phyloP scores from a whole-genome alignment of 306 rosid species.

The Cotoneaster glaucophyllus region DNA sequence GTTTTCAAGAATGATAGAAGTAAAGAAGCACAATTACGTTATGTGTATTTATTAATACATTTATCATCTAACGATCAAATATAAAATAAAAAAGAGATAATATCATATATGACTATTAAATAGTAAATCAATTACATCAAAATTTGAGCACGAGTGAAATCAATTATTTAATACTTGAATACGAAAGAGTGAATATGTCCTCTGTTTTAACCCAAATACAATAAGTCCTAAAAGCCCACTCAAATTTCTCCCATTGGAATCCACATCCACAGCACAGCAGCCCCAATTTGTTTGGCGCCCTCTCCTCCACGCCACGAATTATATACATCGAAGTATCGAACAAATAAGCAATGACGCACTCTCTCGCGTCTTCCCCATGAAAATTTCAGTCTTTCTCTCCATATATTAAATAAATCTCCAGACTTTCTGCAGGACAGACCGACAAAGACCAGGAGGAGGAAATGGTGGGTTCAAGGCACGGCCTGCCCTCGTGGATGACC shows the following conservation, averaged over 20 bases:
- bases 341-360: background rate
- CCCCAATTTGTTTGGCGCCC: conserved; percentile 37
- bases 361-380: background rate
- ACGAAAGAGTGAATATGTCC: too few species aligned
- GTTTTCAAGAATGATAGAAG: too few species aligned
- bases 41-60: too few species aligned
- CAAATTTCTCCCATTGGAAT: background rate
- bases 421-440: background rate
- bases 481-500: conserved; percentile 40
- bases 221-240: background rate
- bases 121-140: too few species aligned
- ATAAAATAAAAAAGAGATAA: too few species aligned
- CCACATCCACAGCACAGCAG: background rate
- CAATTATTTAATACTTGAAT: too few species aligned
- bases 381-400: background rate
- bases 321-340: background rate
- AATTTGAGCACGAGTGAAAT: too few species aligned
- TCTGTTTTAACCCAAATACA: background rate
- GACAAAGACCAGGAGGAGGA: background rate
- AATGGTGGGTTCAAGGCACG: conserved; percentile 39
- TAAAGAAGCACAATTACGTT: too few species aligned
- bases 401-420: background rate
- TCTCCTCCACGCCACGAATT: conserved; percentile 56
- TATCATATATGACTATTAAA: too few species aligned
- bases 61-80: too few species aligned